phyloP scores from a whole-genome alignment of 331 rosid genomes.

The Quercus phellos region DNA sequence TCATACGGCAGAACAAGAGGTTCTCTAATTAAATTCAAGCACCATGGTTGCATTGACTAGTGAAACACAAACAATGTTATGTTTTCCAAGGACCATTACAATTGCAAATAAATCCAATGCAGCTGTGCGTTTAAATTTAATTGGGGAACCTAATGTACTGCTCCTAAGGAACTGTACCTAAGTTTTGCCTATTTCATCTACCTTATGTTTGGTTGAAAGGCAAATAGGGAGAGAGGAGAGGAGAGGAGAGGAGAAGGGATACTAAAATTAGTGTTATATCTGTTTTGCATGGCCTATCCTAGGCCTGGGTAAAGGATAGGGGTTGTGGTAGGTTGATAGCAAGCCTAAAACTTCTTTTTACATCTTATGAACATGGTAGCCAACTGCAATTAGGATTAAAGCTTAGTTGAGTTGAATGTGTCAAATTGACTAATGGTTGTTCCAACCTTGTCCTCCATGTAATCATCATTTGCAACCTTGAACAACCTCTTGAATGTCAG shows the following conservation, averaged over 20 bases:
- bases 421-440: not conserved
- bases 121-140: too few species aligned
- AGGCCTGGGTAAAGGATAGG: not conserved
- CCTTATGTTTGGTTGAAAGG: too few species aligned
- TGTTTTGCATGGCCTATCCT: not conserved
- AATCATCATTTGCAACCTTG: not conserved
- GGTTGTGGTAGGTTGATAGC: not conserved
- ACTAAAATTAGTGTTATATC: not conserved
- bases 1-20: too few species aligned
- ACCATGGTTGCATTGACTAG: too few species aligned
- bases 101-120: too few species aligned
- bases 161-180: too few species aligned
- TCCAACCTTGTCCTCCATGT: not conserved
- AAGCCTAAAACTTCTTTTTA: not conserved
- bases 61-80: too few species aligned
- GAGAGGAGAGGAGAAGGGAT: not conserved
- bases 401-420: not conserved
- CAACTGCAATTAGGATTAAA: not conserved
- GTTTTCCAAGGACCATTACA: too few species aligned
- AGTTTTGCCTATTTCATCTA: too few species aligned
- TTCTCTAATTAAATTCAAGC: too few species aligned
- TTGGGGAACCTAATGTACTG: too few species aligned
- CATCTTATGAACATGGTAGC: not conserved
- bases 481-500: not conserved
- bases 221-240: too few species aligned